Conservation (phyloP, 78 protist species). For the Dictyostelium firmibasis region DNA sequence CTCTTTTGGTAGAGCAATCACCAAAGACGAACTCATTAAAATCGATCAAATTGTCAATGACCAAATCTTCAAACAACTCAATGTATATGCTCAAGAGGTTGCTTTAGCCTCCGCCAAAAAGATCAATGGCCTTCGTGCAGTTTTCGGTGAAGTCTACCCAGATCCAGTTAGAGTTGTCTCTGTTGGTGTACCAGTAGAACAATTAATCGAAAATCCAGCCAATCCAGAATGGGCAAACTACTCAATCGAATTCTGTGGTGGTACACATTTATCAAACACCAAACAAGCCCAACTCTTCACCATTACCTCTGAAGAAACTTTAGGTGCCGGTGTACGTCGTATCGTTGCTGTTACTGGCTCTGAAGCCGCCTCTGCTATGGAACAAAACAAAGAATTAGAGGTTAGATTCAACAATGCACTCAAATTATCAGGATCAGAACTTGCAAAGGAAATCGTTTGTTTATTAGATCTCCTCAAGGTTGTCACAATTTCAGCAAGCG, state of each 20-base stretch:
- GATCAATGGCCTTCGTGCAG: slow-evolving; percentile 92
- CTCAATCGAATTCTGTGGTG: slow-evolving; percentile 96
- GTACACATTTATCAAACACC: slow-evolving; percentile 91
- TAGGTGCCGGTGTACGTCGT: slow-evolving; percentile 94
- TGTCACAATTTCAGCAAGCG: neutral
- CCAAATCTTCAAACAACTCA: slow-evolving; percentile 32
- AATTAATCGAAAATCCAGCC: slow-evolving; percentile 82
- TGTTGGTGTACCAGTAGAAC: slow-evolving; percentile 88
- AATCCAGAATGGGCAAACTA: slow-evolving; percentile 72
- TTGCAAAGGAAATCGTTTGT: slow-evolving; percentile 9
- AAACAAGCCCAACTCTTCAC: slow-evolving; percentile 84
- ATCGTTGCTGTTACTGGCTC: slow-evolving; percentile 90
- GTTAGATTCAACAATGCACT: slow-evolving; percentile 5
- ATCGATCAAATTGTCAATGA: slow-evolving; percentile 80
- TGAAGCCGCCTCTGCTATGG: slow-evolving; percentile 72
- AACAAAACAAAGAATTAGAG: slow-evolving; percentile 37
- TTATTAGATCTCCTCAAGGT: slow-evolving; percentile 5
- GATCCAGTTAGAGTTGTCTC: slow-evolving; percentile 96
- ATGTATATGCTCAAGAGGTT: slow-evolving; percentile 80
- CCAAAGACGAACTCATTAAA: slow-evolving; percentile 70
- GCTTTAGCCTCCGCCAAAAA: slow-evolving; percentile 88
- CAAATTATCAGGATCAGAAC: slow-evolving; percentile 49
- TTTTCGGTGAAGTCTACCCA: slow-evolving; percentile 97
- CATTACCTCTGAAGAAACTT: slow-evolving; percentile 90
- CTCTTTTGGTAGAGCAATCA: slow-evolving; percentile 25